These are phyloP conservation scores for Gaillardinia entomophila DNA, from an alignment of 805 yeast genomes.

Conservation along the genomic window DNA sequence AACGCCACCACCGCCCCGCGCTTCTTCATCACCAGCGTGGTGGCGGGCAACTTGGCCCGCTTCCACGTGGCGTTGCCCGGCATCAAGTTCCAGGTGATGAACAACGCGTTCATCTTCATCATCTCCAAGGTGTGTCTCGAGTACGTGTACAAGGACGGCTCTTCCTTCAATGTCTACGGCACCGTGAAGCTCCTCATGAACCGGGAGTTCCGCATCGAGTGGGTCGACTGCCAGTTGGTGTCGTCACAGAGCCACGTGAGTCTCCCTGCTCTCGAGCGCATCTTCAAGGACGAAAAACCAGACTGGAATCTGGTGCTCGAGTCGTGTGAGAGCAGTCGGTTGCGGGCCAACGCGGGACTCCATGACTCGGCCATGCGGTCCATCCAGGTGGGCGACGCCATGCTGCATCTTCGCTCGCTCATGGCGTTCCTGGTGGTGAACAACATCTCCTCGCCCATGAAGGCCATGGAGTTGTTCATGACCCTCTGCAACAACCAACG, in stretches of 20 bases:
- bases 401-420: constrained; percentile 64
- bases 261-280: constrained; percentile 18
- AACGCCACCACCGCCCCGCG: constrained; percentile 61
- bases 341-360: constrained; percentile 55
- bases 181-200: constrained; percentile 58
- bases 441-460: constrained; percentile 48
- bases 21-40: constrained; percentile 47
- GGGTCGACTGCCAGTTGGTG: constrained; percentile 52
- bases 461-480: constrained; percentile 43
- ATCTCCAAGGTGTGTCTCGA: constrained; percentile 21
- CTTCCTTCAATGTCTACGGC: constrained; percentile 58
- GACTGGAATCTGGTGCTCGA: constrained; percentile 11
- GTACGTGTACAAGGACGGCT: constrained; percentile 59
- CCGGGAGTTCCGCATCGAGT: constrained; percentile 60
- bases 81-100: constrained; percentile 33
- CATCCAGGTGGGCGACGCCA: constrained; percentile 71
- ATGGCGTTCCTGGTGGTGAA: constrained; percentile 50
- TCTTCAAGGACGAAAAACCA: constrained; percentile 13
- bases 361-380: constrained; percentile 62
- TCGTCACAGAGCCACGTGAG: constrained; percentile 22
- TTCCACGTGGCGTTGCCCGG: constrained; percentile 30
- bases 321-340: constrained; percentile 38
- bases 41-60: constrained; percentile 33
- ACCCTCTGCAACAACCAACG: constrained; percentile 17
- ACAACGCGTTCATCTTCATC: constrained; percentile 33